Evolutionary conservation across 2,329 filamentous ascomycete genomes (phyloP).

Genomic region (Purpureocillium takamizusanense): DNA sequence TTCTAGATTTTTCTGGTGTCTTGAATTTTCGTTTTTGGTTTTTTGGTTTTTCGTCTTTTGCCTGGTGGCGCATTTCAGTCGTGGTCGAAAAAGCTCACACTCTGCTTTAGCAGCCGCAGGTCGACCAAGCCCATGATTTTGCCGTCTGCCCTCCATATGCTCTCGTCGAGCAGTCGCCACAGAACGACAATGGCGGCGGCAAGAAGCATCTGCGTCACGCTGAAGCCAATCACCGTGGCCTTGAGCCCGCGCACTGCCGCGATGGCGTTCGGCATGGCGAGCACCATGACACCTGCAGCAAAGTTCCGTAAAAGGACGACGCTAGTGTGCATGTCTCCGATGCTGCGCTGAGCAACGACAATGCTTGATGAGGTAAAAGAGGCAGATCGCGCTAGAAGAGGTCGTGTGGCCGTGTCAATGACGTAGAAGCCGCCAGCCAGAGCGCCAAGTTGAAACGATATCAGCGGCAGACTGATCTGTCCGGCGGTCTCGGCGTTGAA

Average conservation of each 20-base stretch:
- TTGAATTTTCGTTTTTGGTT: neutral
- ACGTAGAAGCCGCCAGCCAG: constrained; percentile 32
- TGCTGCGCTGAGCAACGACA: constrained; percentile 33
- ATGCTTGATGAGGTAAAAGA: constrained; percentile 39
- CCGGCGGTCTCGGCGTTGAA: constrained; percentile 17
- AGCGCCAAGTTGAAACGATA: constrained; percentile 37
- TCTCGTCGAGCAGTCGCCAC: constrained; percentile 34
- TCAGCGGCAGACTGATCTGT: constrained; percentile 25
- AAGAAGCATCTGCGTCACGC: constrained; percentile 30
- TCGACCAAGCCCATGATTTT: constrained; percentile 37
- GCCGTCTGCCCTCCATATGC: constrained; percentile 33
- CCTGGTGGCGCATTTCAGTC: constrained; percentile 14
- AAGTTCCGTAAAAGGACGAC: constrained; percentile 31
- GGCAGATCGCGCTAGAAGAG: constrained; percentile 36
- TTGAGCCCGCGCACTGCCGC: constrained; percentile 24
- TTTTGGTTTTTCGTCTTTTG: neutral
- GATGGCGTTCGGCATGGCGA: constrained; percentile 30
- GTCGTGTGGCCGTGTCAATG: constrained; percentile 30
- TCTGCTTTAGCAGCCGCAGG: constrained; percentile 30
- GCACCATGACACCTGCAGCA: constrained; percentile 31
- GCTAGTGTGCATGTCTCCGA: constrained; percentile 37
- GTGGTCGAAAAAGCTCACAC: constrained; percentile 36
- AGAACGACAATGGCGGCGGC: constrained; percentile 20
- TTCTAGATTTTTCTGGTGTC: neutral
- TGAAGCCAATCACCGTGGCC: constrained; percentile 29